Conservation (phyloP, 2,329 filamentous ascomycete species). For the Biscogniauxia sp. region DNA sequence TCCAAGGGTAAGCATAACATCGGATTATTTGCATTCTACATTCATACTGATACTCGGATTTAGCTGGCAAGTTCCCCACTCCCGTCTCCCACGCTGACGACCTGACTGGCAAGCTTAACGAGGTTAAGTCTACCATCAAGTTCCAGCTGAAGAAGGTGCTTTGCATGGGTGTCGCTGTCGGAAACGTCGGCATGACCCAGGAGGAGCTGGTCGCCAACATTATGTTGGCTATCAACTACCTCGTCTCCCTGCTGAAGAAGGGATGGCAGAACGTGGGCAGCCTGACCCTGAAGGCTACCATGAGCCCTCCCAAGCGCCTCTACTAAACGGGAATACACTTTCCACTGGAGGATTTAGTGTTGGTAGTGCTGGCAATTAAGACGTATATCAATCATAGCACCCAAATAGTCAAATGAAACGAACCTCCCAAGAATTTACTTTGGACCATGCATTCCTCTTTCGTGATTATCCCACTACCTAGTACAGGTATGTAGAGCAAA, state of each 20-base stretch:
- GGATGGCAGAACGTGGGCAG: conserved; percentile 99
- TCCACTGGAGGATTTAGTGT: conserved; percentile 29
- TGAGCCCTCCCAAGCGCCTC: conserved; percentile 96
- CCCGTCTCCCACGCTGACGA: conserved; percentile 97
- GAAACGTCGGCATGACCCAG: conserved; percentile 95
- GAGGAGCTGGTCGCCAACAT: conserved; percentile 98
- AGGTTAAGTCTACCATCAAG: conserved; percentile 99
- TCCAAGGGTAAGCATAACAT: conserved; percentile 73
- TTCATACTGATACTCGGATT: conserved; percentile 27
- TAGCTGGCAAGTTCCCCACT: conserved; percentile 98
- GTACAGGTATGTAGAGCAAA: neutral
- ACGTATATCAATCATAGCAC: conserved; percentile 15
- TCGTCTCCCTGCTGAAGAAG: conserved; percentile 99
- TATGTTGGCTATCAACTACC: conserved; percentile 99
- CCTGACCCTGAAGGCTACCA: conserved; percentile 99
- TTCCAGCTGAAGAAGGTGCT: conserved; percentile 99
- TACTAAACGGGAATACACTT: conserved; percentile 63
- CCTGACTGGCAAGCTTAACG: conserved; percentile 90
- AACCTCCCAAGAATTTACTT: conserved; percentile 23
- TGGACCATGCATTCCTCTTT: neutral
- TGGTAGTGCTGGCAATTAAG: conserved; percentile 18
- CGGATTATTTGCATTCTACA: neutral
- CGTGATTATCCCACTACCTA: neutral
- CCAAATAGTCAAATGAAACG: conserved; percentile 26
- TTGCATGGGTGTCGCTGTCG: conserved; percentile 98